Conservation (phyloP, 306 rosid species). For the Canavalia gladiata region DNA sequence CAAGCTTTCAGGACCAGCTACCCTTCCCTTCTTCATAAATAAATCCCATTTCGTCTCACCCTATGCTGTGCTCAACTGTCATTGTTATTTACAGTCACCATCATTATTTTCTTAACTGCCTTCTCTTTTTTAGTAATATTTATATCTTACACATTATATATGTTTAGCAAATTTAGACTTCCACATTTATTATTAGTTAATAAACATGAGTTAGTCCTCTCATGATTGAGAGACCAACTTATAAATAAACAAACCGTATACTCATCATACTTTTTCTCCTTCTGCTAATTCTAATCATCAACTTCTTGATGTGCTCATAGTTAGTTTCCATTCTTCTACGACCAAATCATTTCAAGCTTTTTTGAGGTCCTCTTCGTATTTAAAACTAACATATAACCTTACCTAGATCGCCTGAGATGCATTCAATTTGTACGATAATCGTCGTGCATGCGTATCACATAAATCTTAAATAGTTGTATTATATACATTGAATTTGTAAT, state of each 20-base stretch:
- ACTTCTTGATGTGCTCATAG: background rate
- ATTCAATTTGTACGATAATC: slow-evolving; percentile 15
- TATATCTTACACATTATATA: background rate
- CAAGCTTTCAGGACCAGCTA: slow-evolving; percentile 39
- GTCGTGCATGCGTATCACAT: slow-evolving; percentile 35
- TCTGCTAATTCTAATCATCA: background rate
- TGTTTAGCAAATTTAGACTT: slow-evolving; percentile 30
- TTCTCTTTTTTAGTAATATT: slow-evolving; percentile 15
- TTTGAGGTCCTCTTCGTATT: background rate
- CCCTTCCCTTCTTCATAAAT: slow-evolving; percentile 39
- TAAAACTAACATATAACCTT: slow-evolving; percentile 19
- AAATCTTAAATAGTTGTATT: background rate
- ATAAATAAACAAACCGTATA: background rate
- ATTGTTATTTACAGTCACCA: slow-evolving; percentile 28
- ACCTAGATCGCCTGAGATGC: background rate
- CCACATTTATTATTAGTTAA: slow-evolving; percentile 3
- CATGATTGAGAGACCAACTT: background rate
- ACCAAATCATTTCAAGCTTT: slow-evolving; percentile 8
- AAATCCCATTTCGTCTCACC: slow-evolving; percentile 32
- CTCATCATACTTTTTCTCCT: background rate
- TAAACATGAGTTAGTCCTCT: background rate
- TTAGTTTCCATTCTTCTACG: background rate
- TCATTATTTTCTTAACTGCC: slow-evolving; percentile 39
- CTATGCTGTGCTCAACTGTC: slow-evolving; percentile 16
- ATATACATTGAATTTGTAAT: slow-evolving; percentile 4